These are phyloP conservation scores for Phytophthora brassicae DNA, from an alignment of 352 stramenopile genomes.

Conservation along the genomic window DNA sequence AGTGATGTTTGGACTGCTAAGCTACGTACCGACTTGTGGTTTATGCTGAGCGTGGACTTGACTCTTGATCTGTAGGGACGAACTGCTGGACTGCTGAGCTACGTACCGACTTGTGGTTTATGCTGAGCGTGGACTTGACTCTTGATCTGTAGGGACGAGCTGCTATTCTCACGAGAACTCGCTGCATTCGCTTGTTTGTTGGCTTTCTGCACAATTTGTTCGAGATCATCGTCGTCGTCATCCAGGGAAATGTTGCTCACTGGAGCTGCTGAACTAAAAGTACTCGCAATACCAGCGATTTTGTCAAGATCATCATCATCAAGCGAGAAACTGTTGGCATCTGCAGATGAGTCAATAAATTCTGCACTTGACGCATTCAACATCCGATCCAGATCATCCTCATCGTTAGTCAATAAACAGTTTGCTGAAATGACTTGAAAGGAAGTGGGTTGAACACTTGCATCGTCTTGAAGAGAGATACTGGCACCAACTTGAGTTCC, in stretches of 20 bases:
- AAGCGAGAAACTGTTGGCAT: constrained; percentile 9
- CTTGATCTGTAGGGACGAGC: constrained; percentile 63
- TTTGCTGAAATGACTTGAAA: not conserved
- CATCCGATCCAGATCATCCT: constrained; percentile 27
- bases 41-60: constrained; percentile 38
- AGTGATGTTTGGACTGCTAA: too few species aligned
- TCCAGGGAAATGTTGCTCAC: constrained; percentile 40
- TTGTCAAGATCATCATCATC: constrained; percentile 27
- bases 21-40: constrained; percentile 28
- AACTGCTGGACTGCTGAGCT: too few species aligned
- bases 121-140: constrained; percentile 44
- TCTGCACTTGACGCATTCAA: constrained; percentile 2
- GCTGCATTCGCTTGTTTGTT: constrained; percentile 39
- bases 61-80: constrained; percentile 56
- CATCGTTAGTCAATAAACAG: constrained; percentile 4
- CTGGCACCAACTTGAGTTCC: too few species aligned
- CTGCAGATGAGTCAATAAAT: not conserved
- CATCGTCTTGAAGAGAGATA: constrained; percentile 2
- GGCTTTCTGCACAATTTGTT: constrained; percentile 61
- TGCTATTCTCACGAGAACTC: constrained; percentile 59
- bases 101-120: constrained; percentile 34
- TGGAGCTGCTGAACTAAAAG: not conserved
- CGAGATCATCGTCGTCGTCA: constrained; percentile 48
- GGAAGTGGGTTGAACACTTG: not conserved
- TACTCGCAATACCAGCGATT: constrained; percentile 1